A percentile compares a stretch with the other conserved stretches of the same genome.
Evolutionary conservation across 345 rosid species (phyloP).

Genomic region (Pelargonium nanum): DNA sequence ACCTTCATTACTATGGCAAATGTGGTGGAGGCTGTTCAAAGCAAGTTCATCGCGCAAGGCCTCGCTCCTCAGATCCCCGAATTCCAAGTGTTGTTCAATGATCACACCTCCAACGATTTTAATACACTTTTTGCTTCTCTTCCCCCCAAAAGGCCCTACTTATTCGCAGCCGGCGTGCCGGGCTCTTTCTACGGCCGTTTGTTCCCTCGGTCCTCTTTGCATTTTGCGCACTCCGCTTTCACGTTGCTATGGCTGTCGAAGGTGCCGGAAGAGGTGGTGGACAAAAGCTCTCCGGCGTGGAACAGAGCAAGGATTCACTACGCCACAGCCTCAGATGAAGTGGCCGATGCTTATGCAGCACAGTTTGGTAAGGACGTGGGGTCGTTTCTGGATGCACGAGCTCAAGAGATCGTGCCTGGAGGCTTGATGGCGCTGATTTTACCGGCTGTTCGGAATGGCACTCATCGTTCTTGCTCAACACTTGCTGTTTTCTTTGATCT

Average conservation of each 20-base stretch:
- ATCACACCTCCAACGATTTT: slow-evolving; percentile 32
- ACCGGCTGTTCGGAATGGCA: slow-evolving; percentile 18
- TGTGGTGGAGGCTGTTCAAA: slow-evolving; percentile 30
- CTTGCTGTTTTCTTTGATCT: slow-evolving; percentile 18
- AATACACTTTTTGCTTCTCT: slow-evolving; percentile 31
- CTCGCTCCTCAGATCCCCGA: slow-evolving; percentile 4
- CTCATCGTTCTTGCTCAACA: slow-evolving; percentile 17
- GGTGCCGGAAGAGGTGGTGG: slow-evolving; percentile 21
- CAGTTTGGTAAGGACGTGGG: slow-evolving; percentile 29
- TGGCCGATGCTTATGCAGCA: slow-evolving; percentile 18
- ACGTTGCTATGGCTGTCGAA: slow-evolving; percentile 37
- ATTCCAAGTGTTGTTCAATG: slow-evolving; percentile 29
- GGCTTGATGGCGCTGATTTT: slow-evolving; percentile 32
- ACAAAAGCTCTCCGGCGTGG: slow-evolving; percentile 24
- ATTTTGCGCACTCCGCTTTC: slow-evolving; percentile 27
- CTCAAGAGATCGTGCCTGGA: slow-evolving; percentile 28
- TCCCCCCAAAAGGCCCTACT: slow-evolving; percentile 7
- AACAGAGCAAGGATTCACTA: slow-evolving; percentile 34
- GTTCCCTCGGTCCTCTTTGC: slow-evolving; percentile 29
- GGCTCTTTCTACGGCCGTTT: slow-evolving; percentile 33
- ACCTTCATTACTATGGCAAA: slow-evolving; percentile 34
- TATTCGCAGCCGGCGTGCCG: slow-evolving; percentile 12
- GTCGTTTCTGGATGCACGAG: slow-evolving; percentile 30
- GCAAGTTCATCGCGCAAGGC: slow-evolving; percentile 13
- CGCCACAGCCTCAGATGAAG: slow-evolving; percentile 21